A percentile compares a stretch with the other conserved stretches of the same genome.
These are phyloP conservation scores for Boechera retrofracta DNA, from an alignment of 345 rosid species.

Conservation along the genomic window DNA sequence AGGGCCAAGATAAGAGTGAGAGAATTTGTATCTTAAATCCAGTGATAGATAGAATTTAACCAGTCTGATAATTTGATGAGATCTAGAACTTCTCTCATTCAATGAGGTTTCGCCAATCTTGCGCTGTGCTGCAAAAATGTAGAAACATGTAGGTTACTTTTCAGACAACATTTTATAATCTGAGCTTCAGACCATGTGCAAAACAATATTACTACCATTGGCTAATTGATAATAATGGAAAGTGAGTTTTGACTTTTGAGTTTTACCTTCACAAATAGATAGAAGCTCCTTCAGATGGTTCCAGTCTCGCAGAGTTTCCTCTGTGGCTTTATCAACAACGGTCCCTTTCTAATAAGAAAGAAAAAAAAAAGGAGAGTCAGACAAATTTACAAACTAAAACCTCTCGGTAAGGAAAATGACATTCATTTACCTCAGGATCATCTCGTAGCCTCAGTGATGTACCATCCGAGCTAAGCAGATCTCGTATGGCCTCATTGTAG, in stretches of 20 bases:
- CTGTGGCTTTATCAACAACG: slow-evolving; percentile 80
- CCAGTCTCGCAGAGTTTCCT: slow-evolving; percentile 82
- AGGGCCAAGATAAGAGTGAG: slow-evolving; percentile 21
- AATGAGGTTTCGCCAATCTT: slow-evolving; percentile 85
- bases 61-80: slow-evolving; percentile 96
- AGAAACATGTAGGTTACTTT: neutral
- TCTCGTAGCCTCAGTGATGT: slow-evolving; percentile 83
- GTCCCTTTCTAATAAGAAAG: slow-evolving; percentile 73
- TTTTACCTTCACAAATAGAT: slow-evolving; percentile 85
- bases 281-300: slow-evolving; percentile 85
- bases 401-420: neutral
- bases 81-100: slow-evolving; percentile 95
- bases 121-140: slow-evolving; percentile 71
- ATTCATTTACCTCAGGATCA: slow-evolving; percentile 73
- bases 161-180: neutral
- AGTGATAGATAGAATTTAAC: slow-evolving; percentile 45
- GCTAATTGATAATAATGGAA: slow-evolving; percentile 8
- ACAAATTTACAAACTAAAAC: neutral
- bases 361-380: slow-evolving; percentile 18
- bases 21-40: slow-evolving; percentile 15
- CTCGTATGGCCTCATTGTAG: slow-evolving; percentile 92
- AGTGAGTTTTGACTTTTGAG: slow-evolving; percentile 1
- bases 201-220: neutral
- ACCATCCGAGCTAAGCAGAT: slow-evolving; percentile 71
- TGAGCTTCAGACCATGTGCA: neutral